These are phyloP conservation scores for Echria macrotheca DNA, from an alignment of 495 filamentous ascomycete genomes.

Conservation along the genomic window DNA sequence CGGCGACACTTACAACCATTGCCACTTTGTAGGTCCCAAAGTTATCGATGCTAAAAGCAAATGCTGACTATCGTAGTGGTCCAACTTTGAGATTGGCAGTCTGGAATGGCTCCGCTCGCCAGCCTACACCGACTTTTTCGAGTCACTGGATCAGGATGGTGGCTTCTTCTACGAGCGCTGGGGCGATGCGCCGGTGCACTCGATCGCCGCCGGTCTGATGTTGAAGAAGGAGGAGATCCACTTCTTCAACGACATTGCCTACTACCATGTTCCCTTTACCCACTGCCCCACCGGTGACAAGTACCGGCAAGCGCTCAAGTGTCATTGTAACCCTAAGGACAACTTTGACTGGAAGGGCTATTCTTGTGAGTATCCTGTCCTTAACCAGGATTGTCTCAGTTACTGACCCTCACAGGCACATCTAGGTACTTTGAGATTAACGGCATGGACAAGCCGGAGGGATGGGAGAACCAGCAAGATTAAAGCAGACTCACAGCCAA, in stretches of 20 bases:
- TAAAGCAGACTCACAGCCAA: slow-evolving; percentile 28
- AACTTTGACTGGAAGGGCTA: slow-evolving; percentile 99
- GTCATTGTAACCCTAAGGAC: slow-evolving; percentile 88
- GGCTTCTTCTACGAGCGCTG: slow-evolving; percentile 93
- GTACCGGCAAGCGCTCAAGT: slow-evolving; percentile 71
- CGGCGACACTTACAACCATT: slow-evolving; percentile 88
- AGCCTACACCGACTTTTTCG: slow-evolving; percentile 76
- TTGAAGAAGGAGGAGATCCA: slow-evolving; percentile 90
- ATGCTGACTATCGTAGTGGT: slow-evolving; percentile 79
- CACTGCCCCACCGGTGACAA: slow-evolving; percentile 91
- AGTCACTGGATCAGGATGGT: slow-evolving; percentile 70
- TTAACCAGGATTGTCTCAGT: background rate
- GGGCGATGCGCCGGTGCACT: slow-evolving; percentile 89
- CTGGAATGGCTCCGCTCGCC: slow-evolving; percentile 77
- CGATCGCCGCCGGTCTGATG: slow-evolving; percentile 83
- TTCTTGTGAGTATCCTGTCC: slow-evolving; percentile 61
- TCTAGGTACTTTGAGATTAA: slow-evolving; percentile 78
- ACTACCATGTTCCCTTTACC: slow-evolving; percentile 98
- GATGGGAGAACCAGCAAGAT: slow-evolving; percentile 66
- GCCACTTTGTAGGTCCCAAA: slow-evolving; percentile 74
- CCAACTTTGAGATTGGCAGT: slow-evolving; percentile 86
- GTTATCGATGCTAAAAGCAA: too few species aligned
- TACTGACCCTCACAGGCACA: slow-evolving; percentile 51
- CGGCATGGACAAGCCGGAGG: slow-evolving; percentile 70
- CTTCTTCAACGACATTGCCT: slow-evolving; percentile 98